phyloP scores from a whole-genome alignment of 2,329 filamentous ascomycete species.

The Clarireedia paspali region DNA sequence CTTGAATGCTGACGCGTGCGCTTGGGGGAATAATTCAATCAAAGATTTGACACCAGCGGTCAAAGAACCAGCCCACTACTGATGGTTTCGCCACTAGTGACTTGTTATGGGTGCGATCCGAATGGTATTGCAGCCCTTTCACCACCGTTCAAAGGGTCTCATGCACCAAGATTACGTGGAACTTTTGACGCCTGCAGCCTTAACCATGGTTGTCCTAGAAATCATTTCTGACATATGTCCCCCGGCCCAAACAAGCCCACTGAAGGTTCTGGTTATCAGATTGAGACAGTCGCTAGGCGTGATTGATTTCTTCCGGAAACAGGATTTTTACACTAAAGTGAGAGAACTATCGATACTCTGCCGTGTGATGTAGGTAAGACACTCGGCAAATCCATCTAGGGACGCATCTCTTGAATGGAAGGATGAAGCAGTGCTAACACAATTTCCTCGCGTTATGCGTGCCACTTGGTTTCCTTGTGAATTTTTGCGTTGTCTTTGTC shows the following conservation, averaged over 20 bases:
- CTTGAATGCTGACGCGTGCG: background rate
- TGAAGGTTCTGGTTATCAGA: background rate
- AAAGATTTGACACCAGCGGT: background rate
- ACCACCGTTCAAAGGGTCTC: background rate
- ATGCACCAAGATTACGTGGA: conserved; percentile 4
- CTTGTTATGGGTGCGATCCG: background rate
- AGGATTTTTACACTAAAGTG: too few relatives aligned
- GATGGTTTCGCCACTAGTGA: background rate
- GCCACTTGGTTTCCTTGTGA: too few relatives aligned
- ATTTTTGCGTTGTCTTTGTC: too few relatives aligned
- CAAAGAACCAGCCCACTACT: background rate
- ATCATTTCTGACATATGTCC: background rate
- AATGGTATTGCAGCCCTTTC: background rate
- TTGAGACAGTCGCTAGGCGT: background rate
- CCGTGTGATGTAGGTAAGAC: background rate
- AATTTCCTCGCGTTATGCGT: too few relatives aligned
- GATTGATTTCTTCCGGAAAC: background rate
- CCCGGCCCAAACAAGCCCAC: background rate
- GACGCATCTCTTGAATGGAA: too few relatives aligned
- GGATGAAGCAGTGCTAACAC: too few relatives aligned
- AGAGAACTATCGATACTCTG: too few relatives aligned
- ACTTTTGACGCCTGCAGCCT: background rate
- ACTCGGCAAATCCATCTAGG: background rate
- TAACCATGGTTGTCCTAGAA: background rate
- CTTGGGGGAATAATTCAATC: background rate